Evolutionary conservation across 257 asterid genomes (phyloP).

Genomic region (Avicennia marina): DNA sequence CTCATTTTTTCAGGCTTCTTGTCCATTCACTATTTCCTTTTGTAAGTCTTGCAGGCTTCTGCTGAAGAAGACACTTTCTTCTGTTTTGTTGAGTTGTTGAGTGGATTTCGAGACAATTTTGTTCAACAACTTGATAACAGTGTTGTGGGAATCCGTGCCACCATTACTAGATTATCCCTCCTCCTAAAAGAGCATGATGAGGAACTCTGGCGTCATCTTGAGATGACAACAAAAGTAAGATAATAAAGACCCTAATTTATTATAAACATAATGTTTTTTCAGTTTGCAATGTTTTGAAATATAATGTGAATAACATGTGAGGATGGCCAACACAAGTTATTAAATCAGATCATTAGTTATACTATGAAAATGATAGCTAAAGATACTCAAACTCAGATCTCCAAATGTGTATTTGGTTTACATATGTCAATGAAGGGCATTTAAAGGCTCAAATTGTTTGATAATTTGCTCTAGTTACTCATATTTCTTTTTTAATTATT

Average conservation of each 20-base stretch:
- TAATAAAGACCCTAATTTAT: not conserved
- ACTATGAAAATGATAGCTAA: no score
- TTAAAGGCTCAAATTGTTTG: no score
- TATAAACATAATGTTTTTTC: no score
- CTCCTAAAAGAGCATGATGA: slow-evolving; percentile 94
- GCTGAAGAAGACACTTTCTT: slow-evolving; percentile 96
- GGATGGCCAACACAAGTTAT: no score
- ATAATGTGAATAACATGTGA: no score
- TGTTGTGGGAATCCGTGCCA: slow-evolving; percentile 92
- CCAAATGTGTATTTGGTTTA: no score
- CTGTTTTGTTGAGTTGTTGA: slow-evolving; percentile 90
- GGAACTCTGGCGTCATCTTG: slow-evolving; percentile 99
- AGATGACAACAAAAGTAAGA: slow-evolving; percentile 79
- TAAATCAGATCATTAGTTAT: no score
- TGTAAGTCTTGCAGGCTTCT: slow-evolving; percentile 52
- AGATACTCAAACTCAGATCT: no score
- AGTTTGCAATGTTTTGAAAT: no score
- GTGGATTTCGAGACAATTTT: slow-evolving; percentile 93
- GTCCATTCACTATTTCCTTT: slow-evolving; percentile 21
- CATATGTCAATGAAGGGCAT: no score
- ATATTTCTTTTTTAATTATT: no score
- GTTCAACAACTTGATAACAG: slow-evolving; percentile 97
- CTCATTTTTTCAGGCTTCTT: slow-evolving; percentile 2
- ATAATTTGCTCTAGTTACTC: no score
- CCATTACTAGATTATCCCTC: slow-evolving; percentile 72